Evolutionary conservation across 1,139 yeast genomes (phyloP), one percentile per base, ranked within the genome.

Genomic region (Scheffersomyces lignicola): DNA sequence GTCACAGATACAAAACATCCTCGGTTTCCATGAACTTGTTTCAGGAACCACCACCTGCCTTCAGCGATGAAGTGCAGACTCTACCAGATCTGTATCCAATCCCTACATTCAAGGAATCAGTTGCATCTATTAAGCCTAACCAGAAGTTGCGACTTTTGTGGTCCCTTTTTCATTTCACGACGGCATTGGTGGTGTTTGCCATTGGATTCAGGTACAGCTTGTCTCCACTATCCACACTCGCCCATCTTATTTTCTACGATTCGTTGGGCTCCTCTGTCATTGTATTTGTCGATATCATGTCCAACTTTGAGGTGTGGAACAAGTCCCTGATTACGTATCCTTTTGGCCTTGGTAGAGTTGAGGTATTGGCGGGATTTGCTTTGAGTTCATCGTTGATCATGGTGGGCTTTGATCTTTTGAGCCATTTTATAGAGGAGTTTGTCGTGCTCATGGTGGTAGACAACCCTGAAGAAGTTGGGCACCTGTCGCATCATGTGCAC

Each of bases 11-110:
- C 55, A 92, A 92, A 56, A 97, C 92, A 51, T 88, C 97, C 5
- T 88, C 97, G n/a, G 96, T 92, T 5, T 86, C 96, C 3, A 85
- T 92, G 92, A 92, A 92, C 56, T 76, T 90, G 55, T 92, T 92
- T 58, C 96, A 87, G 54, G 97, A 90, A 52, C 96, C 97, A 1
- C 83, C 89, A 6, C 81, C 79, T 11, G 50, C 60, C 0, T 44
- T 52, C 12, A 53, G 48, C 8, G 32, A 43, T 7, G 47, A 48
- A 12, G 68, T 80, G 29, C 80, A 50, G 10, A 36, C 46, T 9
- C 75, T 89, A 22, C 95, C 96, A 1, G 82, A 83, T 31, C 80
- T 85, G 41, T 75, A 81, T 43, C 92, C 95, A 0, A 79, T 89
- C 1, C 98, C 98, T 1, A 83, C 78, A 14, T 52, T 74, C 16